Base-by-base conservation (phyloP, 1,139 yeast species). In the Candida freyschussii region DNA sequence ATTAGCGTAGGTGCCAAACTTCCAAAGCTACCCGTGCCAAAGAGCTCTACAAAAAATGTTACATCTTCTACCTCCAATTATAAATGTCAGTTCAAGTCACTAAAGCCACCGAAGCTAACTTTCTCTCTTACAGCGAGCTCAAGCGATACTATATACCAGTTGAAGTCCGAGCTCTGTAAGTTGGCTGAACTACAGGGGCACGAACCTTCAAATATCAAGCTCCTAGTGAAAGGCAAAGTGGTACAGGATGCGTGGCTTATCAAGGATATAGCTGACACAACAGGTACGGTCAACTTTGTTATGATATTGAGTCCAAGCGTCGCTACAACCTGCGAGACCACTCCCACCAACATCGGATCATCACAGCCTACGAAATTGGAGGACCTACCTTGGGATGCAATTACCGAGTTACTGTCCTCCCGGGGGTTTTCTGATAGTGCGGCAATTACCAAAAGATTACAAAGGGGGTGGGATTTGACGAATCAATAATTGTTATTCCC, bases 141-240 rank as follows among this genome's bases (percentile, higher is more conserved):
- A 1, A 50, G 48, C 10, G 56, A 56, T 4, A 59, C 70, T 0
- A 50, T 69, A 7, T 53, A 55, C 28, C 57, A 61, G 27, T 52
- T 67, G n/a, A 70, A 70, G 44, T 45, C 56, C 12, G 39, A 40
- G 5, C 43, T 69, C 13, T 48, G 56, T 4, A 47, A 51, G 10
- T 29, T 29, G 4, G 7, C 25, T n/a, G 40, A 24, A 4, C 32
- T 34, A 6, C 5, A 12, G 6, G 37, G 37, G 1, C 7, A 7
- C 10, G 31, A 30, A 8, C 35, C 38, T 25, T 17, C 55, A 47
- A 24, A 48, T 1, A 29, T 51, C 13, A 69, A 67, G 37, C 41
- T 71, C 7, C 50, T 71, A 47, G 39, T 68, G 21, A 70, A 69
- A 47, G 70, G 75, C 7, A 70, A 69, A 47, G 72, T 70, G 2